phyloP scores from a whole-genome alignment of 2,329 filamentous ascomycete genomes.

The Xylariaceae sp. region DNA sequence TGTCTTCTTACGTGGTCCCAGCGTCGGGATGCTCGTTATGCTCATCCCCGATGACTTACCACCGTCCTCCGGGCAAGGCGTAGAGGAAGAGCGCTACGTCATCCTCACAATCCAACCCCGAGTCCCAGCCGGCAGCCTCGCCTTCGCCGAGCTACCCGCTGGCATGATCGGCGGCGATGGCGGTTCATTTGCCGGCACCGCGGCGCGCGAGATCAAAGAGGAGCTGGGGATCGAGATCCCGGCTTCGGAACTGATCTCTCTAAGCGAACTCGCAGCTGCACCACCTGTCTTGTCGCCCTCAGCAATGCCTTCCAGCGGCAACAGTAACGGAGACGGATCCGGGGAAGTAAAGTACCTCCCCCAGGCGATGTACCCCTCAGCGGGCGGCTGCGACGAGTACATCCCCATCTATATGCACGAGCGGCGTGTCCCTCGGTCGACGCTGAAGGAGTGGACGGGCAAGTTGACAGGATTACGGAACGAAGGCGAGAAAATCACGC shows the following conservation, averaged over 20 bases:
- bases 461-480: constrained; percentile 54
- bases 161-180: constrained; percentile 47
- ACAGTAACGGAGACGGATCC: constrained; percentile 19
- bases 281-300: too few species aligned
- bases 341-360: constrained; percentile 36
- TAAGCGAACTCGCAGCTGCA: constrained; percentile 50
- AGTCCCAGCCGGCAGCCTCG: constrained; percentile 50
- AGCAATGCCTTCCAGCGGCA: neutral
- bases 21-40: constrained; percentile 57
- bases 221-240: constrained; percentile 54
- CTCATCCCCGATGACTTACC: constrained; percentile 48
- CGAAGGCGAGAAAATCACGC: constrained; percentile 58
- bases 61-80: constrained; percentile 9
- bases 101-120: constrained; percentile 59
- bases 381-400: constrained; percentile 59
- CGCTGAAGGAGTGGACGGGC: constrained; percentile 53
- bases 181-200: constrained; percentile 52
- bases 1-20: constrained; percentile 56
- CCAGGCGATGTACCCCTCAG: constrained; percentile 52
- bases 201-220: constrained; percentile 58
- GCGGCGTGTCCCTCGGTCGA: constrained; percentile 44
- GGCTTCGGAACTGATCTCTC: constrained; percentile 42
- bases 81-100: constrained; percentile 47
- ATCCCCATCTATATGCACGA: constrained; percentile 57
- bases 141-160: constrained; percentile 55